Evolutionary conservation across 2,329 filamentous ascomycete species (phyloP).

Genomic region (Pleomassaria siparia): DNA sequence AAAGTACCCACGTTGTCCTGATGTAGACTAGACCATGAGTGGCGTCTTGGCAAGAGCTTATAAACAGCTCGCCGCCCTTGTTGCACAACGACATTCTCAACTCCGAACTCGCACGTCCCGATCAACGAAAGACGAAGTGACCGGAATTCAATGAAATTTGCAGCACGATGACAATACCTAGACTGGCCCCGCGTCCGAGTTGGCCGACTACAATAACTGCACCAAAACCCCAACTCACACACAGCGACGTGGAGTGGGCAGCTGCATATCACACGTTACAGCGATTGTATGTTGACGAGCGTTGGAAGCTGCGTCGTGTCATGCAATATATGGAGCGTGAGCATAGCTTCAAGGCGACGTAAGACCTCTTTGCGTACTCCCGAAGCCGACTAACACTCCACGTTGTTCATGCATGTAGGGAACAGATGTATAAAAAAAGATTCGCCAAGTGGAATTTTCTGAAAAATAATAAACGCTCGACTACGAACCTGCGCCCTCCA

Average conservation of each 20-base stretch:
- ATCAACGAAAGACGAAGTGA: too few species aligned
- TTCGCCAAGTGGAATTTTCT: neutral
- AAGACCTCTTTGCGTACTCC: neutral
- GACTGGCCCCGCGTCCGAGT: neutral
- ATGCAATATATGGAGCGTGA: conserved; percentile 1
- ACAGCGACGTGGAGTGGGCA: neutral
- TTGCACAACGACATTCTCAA: too few species aligned
- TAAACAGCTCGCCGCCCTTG: too few species aligned
- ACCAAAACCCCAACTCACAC: neutral
- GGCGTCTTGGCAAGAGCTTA: too few species aligned
- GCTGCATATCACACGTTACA: neutral
- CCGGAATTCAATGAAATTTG: too few species aligned
- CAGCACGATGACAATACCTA: neutral
- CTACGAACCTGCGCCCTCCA: neutral
- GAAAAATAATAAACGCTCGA: neutral
- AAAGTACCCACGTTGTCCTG: too few species aligned
- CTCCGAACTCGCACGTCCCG: too few species aligned
- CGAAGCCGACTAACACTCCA: neutral
- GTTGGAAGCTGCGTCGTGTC: neutral
- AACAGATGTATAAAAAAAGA: conserved; percentile 2
- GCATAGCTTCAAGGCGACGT: neutral
- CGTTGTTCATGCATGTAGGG: neutral
- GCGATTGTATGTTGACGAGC: neutral
- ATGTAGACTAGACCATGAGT: too few species aligned
- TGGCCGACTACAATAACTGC: neutral